A percentile compares a stretch with the other conserved stretches of the same genome.
Evolutionary conservation across 2,329 filamentous ascomycete species (phyloP).

Genomic region (Aspergillus fructus): DNA sequence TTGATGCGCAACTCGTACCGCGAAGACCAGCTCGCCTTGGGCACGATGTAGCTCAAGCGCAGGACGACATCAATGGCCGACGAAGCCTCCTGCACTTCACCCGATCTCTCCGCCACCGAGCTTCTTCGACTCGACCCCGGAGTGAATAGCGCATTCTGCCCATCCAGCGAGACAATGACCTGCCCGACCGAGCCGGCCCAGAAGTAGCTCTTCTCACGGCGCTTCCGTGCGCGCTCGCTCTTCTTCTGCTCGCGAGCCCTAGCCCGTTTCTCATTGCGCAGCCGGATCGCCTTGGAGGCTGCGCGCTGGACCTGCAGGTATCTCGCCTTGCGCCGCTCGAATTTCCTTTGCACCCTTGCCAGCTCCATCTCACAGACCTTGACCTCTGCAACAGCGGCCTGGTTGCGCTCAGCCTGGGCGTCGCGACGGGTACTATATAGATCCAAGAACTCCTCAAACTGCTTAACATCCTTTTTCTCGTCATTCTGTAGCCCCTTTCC

Average conservation of each 20-base stretch:
- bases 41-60: slow-evolving; percentile 60
- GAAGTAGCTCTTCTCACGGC: slow-evolving; percentile 36
- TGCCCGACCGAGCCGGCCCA: slow-evolving; percentile 35
- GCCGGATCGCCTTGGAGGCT: slow-evolving; percentile 15
- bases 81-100: slow-evolving; percentile 14
- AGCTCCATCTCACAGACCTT: slow-evolving; percentile 27
- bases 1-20: slow-evolving; percentile 64
- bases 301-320: slow-evolving; percentile 23
- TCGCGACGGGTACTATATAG: slow-evolving; percentile 33
- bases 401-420: slow-evolving; percentile 24
- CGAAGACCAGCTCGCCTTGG: slow-evolving; percentile 59
- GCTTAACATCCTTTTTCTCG: slow-evolving; percentile 29
- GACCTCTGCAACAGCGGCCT: slow-evolving; percentile 25
- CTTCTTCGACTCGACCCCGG: slow-evolving; percentile 18
- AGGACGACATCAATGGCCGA: slow-evolving; percentile 31
- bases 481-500: slow-evolving; percentile 29
- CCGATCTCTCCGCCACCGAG: background rate
- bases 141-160: slow-evolving; percentile 11
- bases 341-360: slow-evolving; percentile 5
- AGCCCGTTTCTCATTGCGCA: slow-evolving; percentile 23
- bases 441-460: slow-evolving; percentile 35
- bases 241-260: slow-evolving; percentile 18
- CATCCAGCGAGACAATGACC: slow-evolving; percentile 38
- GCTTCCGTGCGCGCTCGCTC: slow-evolving; percentile 19
- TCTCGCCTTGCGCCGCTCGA: slow-evolving; percentile 16